Base-by-base conservation (phyloP, 73 alveolate genomes). In the Stentor coeruleus region DNA sequence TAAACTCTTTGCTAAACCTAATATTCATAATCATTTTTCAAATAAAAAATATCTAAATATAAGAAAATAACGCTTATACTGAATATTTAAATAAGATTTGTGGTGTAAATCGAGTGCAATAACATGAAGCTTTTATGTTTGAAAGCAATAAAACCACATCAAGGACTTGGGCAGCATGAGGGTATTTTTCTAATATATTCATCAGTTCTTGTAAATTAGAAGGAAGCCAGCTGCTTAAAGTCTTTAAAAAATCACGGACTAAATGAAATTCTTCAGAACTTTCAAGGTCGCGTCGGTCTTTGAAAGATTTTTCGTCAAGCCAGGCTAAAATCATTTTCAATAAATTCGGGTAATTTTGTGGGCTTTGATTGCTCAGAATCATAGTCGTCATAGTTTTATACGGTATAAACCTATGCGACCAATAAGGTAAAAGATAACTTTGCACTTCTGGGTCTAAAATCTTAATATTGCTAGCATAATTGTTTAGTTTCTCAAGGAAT, bases 81-180 rank as follows among this genome's bases (percentile, higher is more conserved):
- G n/a, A n/a, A 57, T 57, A 57, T 57, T 57, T 57, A 57, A 57
- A 57, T 31, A 57, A n/a, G 15, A 57, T 31, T 20, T n/a, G 15
- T 0, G 73, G 73, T n/a, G 73, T 57, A 31, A 57, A 57, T 57
- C 73, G 15, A 20, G 73, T 57, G 28, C 73, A 57, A 31, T 20
- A 57, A 57, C 73, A 57, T 20, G 28, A n/a, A 20, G 73, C 73
- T 57, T 57, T 57, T 31, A 57, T 57, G 28, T n/a, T 0, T 1
- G 73, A 57, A 2, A 57, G 28, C 28, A 57, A 31, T 20, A 31
- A 57, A 57, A 57, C 28, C 28, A 57, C 28, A 31, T 57, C 73
- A 57, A 57, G 28, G 2, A 57, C 73, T 57, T 57, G 73, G 73
- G 73, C 73, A 57, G 73, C 73, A 31, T 57, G 28, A 0, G 73